Conservation (phyloP, 345 rosid genomes). For the Citrus medica region DNA sequence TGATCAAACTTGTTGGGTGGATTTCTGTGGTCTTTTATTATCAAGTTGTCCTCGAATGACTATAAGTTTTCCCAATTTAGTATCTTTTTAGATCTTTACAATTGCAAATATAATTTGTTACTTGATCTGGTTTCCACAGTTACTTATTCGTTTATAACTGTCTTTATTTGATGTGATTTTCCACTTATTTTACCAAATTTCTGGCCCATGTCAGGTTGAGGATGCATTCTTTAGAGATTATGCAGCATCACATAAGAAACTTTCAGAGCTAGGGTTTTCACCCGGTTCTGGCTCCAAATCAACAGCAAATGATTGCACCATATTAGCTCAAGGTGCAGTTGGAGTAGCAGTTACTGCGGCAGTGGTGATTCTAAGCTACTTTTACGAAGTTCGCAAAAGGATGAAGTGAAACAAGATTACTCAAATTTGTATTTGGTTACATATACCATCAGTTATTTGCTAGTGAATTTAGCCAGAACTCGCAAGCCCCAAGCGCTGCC, state of each 20-base stretch:
- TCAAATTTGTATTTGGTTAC: neutral
- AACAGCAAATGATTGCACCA: constrained; percentile 40
- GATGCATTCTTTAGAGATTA: constrained; percentile 80
- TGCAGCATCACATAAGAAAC: constrained; percentile 77
- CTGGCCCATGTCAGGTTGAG: constrained; percentile 60
- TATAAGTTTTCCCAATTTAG: neutral
- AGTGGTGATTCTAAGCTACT: constrained; percentile 74
- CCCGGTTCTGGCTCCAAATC: constrained; percentile 39
- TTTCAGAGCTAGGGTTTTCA: constrained; percentile 80
- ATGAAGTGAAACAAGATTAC: constrained; percentile 39
- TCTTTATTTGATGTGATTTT: neutral
- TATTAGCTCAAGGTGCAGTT: constrained; percentile 73
- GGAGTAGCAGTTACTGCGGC: constrained; percentile 85
- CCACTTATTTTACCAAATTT: neutral
- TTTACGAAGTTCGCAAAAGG: constrained; percentile 70
- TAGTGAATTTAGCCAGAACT: neutral
- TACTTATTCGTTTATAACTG: neutral
- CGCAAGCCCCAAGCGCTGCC: neutral
- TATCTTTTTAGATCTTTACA: neutral
- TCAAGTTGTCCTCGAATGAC: neutral
- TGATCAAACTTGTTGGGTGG: constrained; percentile 10
- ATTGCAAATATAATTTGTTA: neutral
- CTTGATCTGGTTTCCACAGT: neutral
- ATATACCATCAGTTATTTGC: neutral
- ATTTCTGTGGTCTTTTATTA: neutral